phyloP scores from a whole-genome alignment of 2,329 filamentous ascomycete species.

The Daldinia eschscholtzii region DNA sequence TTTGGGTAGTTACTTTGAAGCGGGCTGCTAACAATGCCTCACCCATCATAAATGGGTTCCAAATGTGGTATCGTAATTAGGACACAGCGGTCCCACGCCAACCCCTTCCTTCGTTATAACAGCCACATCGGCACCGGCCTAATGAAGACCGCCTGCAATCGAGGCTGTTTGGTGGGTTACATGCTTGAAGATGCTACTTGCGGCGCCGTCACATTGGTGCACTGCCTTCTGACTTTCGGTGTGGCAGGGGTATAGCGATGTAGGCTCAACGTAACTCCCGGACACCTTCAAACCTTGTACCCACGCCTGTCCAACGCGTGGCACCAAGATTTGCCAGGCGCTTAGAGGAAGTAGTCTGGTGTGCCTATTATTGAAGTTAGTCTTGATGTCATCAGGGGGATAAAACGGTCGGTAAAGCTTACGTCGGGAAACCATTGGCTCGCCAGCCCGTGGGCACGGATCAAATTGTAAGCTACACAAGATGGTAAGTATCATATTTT shows the following conservation, averaged over 20 bases:
- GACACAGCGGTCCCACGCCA: conserved; percentile 2
- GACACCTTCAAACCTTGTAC: conserved; percentile 39
- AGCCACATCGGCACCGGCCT: conserved; percentile 19
- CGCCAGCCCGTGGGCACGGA: conserved; percentile 94
- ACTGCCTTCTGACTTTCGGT: conserved; percentile 34
- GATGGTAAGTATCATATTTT: conserved; percentile 31
- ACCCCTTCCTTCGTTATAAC: conserved; percentile 11
- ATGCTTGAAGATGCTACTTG: conserved; percentile 20
- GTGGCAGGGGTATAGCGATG: conserved; percentile 32
- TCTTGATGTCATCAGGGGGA: conserved; percentile 14
- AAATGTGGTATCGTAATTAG: conserved; percentile 19
- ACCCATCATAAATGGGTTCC: conserved; percentile 21
- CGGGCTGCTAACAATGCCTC: conserved; percentile 26
- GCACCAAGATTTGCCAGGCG: conserved; percentile 30
- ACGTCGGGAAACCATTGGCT: conserved; percentile 98
- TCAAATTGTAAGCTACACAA: conserved; percentile 92
- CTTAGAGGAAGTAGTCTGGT: conserved; percentile 98
- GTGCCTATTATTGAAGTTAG: conserved; percentile 69
- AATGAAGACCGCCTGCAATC: conserved; percentile 13
- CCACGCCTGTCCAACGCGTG: conserved; percentile 30
- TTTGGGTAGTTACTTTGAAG: conserved; percentile 32
- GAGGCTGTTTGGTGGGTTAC: conserved; percentile 15
- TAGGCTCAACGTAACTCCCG: conserved; percentile 36
- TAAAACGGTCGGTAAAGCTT: conserved; percentile 55
- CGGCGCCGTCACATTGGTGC: conserved; percentile 16